Conservation (phyloP, 257 asterid genomes). For the Asclepias syriaca region DNA sequence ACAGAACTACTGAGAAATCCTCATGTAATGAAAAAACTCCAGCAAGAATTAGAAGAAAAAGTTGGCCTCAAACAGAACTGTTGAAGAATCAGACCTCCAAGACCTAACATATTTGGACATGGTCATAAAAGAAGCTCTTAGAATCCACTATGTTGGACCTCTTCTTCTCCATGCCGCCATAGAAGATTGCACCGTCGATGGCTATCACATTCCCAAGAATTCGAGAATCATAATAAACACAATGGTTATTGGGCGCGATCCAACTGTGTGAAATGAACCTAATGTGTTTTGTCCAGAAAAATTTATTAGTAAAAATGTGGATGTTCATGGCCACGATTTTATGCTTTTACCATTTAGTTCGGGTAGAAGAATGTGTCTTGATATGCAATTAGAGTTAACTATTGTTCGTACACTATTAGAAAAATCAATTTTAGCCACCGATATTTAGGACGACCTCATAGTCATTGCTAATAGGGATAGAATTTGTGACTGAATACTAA, state of each 20-base stretch:
- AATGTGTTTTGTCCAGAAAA: conserved; percentile 40
- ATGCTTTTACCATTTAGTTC: conserved; percentile 40
- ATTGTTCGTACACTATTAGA: conserved; percentile 18
- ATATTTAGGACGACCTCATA: no score
- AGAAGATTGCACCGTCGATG: conserved; percentile 20
- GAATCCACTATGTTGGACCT: conserved; percentile 22
- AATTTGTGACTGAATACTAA: no score
- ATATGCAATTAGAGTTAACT: conserved; percentile 42
- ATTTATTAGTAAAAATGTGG: conserved; percentile 35
- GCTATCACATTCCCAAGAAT: conserved; percentile 12
- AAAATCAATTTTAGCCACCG: no score
- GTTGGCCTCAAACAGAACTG: conserved; percentile 14
- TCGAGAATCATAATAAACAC: conserved; percentile 11
- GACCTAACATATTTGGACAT: conserved; percentile 14
- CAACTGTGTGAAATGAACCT: conserved; percentile 22
- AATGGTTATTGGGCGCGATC: conserved; percentile 19
- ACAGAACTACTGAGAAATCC: conserved; percentile 22
- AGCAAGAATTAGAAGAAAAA: conserved; percentile 20
- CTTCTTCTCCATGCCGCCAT: conserved; percentile 19
- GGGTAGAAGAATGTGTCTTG: conserved; percentile 54
- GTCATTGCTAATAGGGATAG: no score
- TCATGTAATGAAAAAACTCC: conserved; percentile 16
- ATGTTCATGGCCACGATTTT: conserved; percentile 40
- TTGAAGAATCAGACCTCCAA: conserved; percentile 22
- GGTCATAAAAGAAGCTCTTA: conserved; percentile 25